These are phyloP conservation scores for Monosporascus ibericus DNA, from an alignment of 2,329 filamentous ascomycete species.

Conservation along the genomic window DNA sequence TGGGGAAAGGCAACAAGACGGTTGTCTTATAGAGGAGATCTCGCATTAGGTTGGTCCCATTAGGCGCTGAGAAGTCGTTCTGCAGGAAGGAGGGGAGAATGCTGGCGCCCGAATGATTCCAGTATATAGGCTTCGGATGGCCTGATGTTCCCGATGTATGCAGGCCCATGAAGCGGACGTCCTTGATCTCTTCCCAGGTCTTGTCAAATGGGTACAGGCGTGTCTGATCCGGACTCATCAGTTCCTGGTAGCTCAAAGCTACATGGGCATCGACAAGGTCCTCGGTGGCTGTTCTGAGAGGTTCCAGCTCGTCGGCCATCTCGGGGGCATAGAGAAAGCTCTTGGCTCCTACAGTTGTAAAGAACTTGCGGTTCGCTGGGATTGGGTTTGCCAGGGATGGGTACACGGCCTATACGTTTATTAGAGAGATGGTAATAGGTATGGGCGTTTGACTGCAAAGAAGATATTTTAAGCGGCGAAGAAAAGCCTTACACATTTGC, in stretches of 20 bases:
- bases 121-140: constrained; percentile 16
- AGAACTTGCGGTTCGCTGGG: constrained; percentile 1
- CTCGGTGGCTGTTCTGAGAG: neutral
- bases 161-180: constrained; percentile 14
- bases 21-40: constrained; percentile 1
- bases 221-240: neutral
- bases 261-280: neutral
- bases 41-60: neutral
- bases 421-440: too few relatives aligned
- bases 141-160: constrained; percentile 19
- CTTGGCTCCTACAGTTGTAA: constrained; percentile 3
- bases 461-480: neutral
- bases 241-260: neutral
- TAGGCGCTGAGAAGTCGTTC: neutral
- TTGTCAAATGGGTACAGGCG: constrained; percentile 3
- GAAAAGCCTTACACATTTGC: constrained; percentile 9
- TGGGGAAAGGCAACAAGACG: constrained; percentile 4
- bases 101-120: constrained; percentile 7
- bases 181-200: constrained; percentile 7
- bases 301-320: neutral
- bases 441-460: too few relatives aligned
- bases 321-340: constrained; percentile 4
- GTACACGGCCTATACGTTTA: neutral
- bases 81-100: constrained; percentile 2
- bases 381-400: constrained; percentile 4